phyloP scores from a whole-genome alignment of 495 filamentous ascomycete genomes.

The Podospora anserina region DNA sequence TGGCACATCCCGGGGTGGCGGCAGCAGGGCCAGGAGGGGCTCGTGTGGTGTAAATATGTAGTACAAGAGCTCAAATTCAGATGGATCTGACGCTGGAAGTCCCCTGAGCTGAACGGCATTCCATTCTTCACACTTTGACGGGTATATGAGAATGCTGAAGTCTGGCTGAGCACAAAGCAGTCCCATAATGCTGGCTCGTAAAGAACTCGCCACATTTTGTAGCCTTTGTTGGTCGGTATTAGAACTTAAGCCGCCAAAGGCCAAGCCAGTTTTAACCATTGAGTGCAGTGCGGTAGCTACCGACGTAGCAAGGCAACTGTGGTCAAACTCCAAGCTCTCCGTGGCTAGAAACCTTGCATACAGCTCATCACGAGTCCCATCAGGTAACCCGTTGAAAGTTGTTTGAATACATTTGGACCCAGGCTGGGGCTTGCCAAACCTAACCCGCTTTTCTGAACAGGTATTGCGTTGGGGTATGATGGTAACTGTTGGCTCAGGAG shows the following conservation, averaged over 20 bases:
- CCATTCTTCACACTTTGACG: conserved; percentile 41
- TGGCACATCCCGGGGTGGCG: conserved; percentile 1
- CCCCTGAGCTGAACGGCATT: conserved; percentile 24
- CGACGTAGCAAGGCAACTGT: conserved; percentile 32
- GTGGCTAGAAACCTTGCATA: conserved; percentile 34
- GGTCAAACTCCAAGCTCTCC: conserved; percentile 32
- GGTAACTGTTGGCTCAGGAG: conserved; percentile 3
- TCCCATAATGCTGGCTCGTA: conserved; percentile 33
- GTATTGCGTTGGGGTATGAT: conserved; percentile 15
- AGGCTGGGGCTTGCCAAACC: conserved; percentile 20
- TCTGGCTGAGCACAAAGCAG: conserved; percentile 29
- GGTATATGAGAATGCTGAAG: conserved; percentile 42
- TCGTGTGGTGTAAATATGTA: conserved; percentile 30
- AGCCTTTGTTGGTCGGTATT: conserved; percentile 20
- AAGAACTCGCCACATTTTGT: conserved; percentile 30
- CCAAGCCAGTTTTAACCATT: conserved; percentile 15
- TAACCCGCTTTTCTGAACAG: conserved; percentile 28
- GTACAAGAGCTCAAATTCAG: conserved; percentile 31
- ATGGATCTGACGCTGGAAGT: conserved; percentile 21
- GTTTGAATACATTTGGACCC: conserved; percentile 22
- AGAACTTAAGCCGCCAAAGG: conserved; percentile 22
- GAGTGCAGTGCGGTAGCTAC: conserved; percentile 15
- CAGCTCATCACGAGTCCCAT: conserved; percentile 29
- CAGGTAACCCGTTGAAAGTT: conserved; percentile 34
- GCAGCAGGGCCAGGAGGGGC: neutral